Evolutionary conservation across 129 eudicot genomes (phyloP), one percentile per base, ranked within the genome.

Genomic region (Lonicera japonica): DNA sequence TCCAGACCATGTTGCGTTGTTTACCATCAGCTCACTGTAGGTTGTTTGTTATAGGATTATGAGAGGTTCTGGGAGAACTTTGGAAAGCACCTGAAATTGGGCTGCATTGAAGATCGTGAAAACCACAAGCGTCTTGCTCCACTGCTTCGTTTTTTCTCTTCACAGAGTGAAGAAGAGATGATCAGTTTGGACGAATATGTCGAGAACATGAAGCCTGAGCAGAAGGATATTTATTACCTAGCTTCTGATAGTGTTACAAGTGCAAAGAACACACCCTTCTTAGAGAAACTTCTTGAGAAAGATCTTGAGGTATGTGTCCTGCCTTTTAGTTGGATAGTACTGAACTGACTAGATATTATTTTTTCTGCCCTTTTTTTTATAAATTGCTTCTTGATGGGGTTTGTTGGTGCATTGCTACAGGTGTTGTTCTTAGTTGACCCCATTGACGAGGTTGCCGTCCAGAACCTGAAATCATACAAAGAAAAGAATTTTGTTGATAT

Each of bases 41-140:
- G 38, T 56, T 29, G 15, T 29, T 70, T 65, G 24, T 39, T 73
- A 61, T 60, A 92, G 99, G 96, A 88, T 75, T 92, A 92, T 65
- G 88, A 78, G 47, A 92, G 70, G 56, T 85, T 92, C 76, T 92
- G 99, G 99, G 95, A 88, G 77, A 88, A 88, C 79, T 92, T 77
- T 51, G 99, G 99, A 39, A 92, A 92, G 74, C 88, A 92, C 80
- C 25, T 92, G 38, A 92, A 92, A 63, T 53, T 92, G 54, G 99
- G 99, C 17, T 85, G 96, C 75, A 79, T 92, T 50, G 99, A 92
- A 54, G 99, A 92, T 61, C 88, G 91, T 54, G 96, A 92, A 21
- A 92, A 92, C 66, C 99, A 92, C 83, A 88, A 92, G 73, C 88
- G 91, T 21, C 73, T 92, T 67, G 99, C 89, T 53, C 99, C 99